Conservation (phyloP, 345 rosid genomes). For the Salix suchowensis region DNA sequence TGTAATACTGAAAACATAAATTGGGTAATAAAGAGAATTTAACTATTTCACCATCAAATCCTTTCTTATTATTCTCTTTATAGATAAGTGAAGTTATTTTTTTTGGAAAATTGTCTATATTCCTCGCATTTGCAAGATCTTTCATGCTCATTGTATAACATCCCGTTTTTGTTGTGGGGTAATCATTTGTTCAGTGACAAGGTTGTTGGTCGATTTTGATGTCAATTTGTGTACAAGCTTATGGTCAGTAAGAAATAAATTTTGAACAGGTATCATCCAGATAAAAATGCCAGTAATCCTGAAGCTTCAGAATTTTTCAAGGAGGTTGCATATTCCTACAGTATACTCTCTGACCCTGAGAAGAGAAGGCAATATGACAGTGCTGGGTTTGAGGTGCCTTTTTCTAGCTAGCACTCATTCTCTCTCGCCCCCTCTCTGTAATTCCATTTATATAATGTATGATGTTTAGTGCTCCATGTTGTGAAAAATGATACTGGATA, state of each 20-base stretch:
- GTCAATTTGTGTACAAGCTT: not conserved
- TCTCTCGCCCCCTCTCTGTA: not conserved
- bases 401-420: not conserved
- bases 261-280: slow-evolving; percentile 85
- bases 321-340: slow-evolving; percentile 97
- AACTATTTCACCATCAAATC: not conserved
- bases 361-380: slow-evolving; percentile 96
- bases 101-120: not conserved
- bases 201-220: not conserved
- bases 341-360: slow-evolving; percentile 95
- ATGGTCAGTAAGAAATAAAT: not conserved
- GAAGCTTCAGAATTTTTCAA: slow-evolving; percentile 94
- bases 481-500: not conserved
- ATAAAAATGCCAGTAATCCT: slow-evolving; percentile 88
- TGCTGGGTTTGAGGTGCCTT: slow-evolving; percentile 86
- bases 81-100: not conserved
- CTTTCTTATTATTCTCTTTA: too few species aligned
- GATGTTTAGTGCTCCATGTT: not conserved
- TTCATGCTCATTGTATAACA: not conserved
- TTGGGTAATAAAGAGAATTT: not conserved
- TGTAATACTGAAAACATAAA: not conserved
- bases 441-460: not conserved
- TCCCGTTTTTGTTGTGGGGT: not conserved
- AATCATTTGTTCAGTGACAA: not conserved
- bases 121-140: not conserved